Conservation (phyloP, 352 stramenopile genomes). For the Pythium brachiatum region DNA sequence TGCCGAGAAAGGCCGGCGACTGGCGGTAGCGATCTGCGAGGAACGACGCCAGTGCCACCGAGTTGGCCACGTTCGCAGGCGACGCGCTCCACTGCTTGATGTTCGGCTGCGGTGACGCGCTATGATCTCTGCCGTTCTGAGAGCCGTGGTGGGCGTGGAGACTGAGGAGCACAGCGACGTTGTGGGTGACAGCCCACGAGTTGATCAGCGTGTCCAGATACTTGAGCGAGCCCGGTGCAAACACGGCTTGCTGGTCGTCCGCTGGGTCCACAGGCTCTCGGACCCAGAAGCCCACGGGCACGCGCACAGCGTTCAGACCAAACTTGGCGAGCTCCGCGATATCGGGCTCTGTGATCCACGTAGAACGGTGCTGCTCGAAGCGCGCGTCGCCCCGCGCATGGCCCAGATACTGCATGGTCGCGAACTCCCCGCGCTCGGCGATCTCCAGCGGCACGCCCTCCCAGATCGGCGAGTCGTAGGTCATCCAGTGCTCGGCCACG, state of each 20-base stretch:
- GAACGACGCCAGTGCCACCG: constrained; percentile 27
- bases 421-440: constrained; percentile 25
- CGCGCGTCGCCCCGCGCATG: constrained; percentile 24
- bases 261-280: neutral
- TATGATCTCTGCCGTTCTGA: constrained; percentile 63
- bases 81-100: constrained; percentile 28
- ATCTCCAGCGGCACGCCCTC: constrained; percentile 19
- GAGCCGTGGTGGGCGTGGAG: constrained; percentile 53
- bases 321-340: constrained; percentile 23
- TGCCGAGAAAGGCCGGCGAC: constrained; percentile 29
- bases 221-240: constrained; percentile 22
- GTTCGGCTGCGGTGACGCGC: constrained; percentile 16
- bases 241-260: constrained; percentile 20
- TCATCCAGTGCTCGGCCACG: constrained; percentile 39
- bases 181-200: constrained; percentile 45
- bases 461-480: constrained; percentile 28
- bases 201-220: constrained; percentile 53
- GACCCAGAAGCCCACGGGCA: constrained; percentile 37
- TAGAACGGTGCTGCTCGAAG: constrained; percentile 28
- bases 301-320: constrained; percentile 32
- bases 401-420: constrained; percentile 27
- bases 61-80: constrained; percentile 24
- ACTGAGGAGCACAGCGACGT: constrained; percentile 58
- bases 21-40: constrained; percentile 24
- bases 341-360: constrained; percentile 33